Conservation (phyloP, 805 yeast species). For the Lachancea sp. region DNA sequence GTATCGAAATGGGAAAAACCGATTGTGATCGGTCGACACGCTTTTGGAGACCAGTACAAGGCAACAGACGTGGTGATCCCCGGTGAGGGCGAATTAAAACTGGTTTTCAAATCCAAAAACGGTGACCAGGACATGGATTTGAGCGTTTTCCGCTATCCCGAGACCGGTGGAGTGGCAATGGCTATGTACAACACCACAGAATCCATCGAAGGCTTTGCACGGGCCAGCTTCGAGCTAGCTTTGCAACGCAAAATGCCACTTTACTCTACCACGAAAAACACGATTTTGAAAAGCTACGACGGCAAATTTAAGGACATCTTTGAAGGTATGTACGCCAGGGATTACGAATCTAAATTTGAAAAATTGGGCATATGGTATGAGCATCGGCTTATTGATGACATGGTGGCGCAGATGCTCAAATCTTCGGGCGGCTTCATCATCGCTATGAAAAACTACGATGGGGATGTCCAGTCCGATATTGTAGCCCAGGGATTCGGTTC, state of each 20-base stretch:
- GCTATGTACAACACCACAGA: slow-evolving; percentile 96
- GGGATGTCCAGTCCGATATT: slow-evolving; percentile 94
- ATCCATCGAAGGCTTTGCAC: slow-evolving; percentile 88
- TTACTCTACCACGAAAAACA: slow-evolving; percentile 88
- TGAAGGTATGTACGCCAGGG: slow-evolving; percentile 66
- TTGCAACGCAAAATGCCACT: slow-evolving; percentile 69
- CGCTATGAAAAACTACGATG: slow-evolving; percentile 97
- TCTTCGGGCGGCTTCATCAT: slow-evolving; percentile 91
- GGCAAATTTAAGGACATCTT: slow-evolving; percentile 94
- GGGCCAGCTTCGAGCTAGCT: slow-evolving; percentile 84
- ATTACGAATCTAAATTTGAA: slow-evolving; percentile 69
- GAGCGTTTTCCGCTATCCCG: slow-evolving; percentile 45
- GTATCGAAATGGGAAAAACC: slow-evolving; percentile 93
- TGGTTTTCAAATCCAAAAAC: slow-evolving; percentile 65
- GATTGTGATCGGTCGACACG: slow-evolving; percentile 95
- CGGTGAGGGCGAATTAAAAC: slow-evolving; percentile 69
- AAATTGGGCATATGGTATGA: slow-evolving; percentile 87
- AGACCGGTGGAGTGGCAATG: slow-evolving; percentile 67
- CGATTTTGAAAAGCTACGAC: slow-evolving; percentile 88
- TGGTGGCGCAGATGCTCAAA: slow-evolving; percentile 98
- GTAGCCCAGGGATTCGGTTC: slow-evolving; percentile 99
- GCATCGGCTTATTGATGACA: slow-evolving; percentile 93
- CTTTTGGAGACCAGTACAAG: slow-evolving; percentile 94
- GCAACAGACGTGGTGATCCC: slow-evolving; percentile 82
- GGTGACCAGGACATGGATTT: slow-evolving; percentile 35